Evolutionary conservation across 1,284 basidiomycete species (phyloP), one percentile per base, ranked within the genome.

Genomic region (Rhodofomes roseus): DNA sequence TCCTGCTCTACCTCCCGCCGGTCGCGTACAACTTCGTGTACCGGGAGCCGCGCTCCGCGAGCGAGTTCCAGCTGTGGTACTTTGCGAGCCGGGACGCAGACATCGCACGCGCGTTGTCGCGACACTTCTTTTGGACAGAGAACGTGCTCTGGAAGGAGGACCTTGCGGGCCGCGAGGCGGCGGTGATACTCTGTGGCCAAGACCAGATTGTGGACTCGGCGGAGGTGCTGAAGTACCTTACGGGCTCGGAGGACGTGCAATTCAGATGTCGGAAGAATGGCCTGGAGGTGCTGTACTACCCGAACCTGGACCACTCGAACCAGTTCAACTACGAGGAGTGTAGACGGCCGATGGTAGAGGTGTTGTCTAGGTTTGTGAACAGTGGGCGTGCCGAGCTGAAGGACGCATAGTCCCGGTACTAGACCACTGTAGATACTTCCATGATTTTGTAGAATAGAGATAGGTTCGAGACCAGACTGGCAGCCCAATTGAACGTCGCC

Each of bases 41-140:
- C 71, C 81, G 86, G 14, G 16, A 64, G 0, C 85, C 87, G 1
- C 68, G 66, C 46, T 63, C 65, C 1, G 83, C 84, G 41, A 83
- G 85, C 65, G 83, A 88, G 63, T 87, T 84, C 83, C 76, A 86
- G 70, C 64, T 88, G 58, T 88, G 84, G 83, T 89, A 84, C 67
- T 87, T 89, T 63, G 79, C 85, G 20, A 81, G 80, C 54, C 79
- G 81, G 9, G 87, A 89, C 62, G 74, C 84, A 11, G 86, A 89
- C 66, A 77, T 87, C 48, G 78, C 85, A 46, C 77, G 83, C 7
- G 78, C 82, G 27, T 76, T 89, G 12, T 74, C 78, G 9, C 73
- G 86, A 1, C 78, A 84, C 55, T 87, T 89, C 68, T 88, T 87
- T 67, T 88, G 86, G 86, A 69, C 76, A 23, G 81, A 87, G 66